Evolutionary conservation across 1,284 basidiomycete genomes (phyloP).

Genomic region (Cryptococcus sp.): DNA sequence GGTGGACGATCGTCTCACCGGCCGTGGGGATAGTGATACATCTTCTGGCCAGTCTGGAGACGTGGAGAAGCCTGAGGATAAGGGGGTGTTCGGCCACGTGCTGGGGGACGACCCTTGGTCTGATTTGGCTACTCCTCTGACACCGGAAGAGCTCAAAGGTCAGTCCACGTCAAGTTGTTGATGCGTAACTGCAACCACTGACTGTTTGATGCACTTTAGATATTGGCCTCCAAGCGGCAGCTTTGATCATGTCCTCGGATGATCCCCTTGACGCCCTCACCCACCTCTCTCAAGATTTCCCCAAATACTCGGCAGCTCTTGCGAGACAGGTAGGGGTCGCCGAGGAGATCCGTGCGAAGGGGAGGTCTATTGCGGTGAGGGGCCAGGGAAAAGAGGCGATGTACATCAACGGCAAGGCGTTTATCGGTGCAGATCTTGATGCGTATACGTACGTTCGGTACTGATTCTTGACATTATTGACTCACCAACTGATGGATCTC

Average conservation of each 20-base stretch:
- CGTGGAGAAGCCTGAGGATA: background rate
- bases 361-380: conserved; percentile 54
- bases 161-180: conserved; percentile 20
- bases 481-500: background rate
- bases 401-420: conserved; percentile 72
- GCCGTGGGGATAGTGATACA: background rate
- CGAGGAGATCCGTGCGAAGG: conserved; percentile 56
- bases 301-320: conserved; percentile 70
- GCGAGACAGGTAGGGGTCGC: conserved; percentile 59
- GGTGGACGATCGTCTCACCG: conserved; percentile 68
- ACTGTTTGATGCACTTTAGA: conserved; percentile 48
- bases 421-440: conserved; percentile 63
- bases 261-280: conserved; percentile 63
- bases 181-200: background rate
- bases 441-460: conserved; percentile 59
- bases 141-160: conserved; percentile 62
- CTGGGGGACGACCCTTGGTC: conserved; percentile 48
- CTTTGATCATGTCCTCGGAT: conserved; percentile 63
- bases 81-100: conserved; percentile 20
- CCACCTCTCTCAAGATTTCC: conserved; percentile 80
- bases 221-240: conserved; percentile 69
- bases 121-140: conserved; percentile 60
- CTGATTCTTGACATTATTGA: background rate
- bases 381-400: conserved; percentile 43
- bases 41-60: background rate